Percentiles rank a stretch among this genome's conserved stretches.
Evolutionary conservation across 2,329 filamentous ascomycete species (phyloP).

Genomic region (Colletotrichum costaricense): DNA sequence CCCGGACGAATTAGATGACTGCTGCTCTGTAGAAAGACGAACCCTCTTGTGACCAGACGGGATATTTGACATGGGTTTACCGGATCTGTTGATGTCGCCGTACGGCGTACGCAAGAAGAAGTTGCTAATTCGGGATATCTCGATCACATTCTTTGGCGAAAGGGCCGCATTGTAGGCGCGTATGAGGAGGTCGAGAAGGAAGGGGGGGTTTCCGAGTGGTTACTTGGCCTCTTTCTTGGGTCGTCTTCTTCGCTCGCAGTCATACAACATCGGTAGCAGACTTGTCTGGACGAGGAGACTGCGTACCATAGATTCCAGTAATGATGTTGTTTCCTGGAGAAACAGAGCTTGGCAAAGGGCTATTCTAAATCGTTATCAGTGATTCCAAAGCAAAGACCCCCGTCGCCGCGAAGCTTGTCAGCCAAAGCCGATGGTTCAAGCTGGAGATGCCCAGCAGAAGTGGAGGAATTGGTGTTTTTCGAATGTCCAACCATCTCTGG

Average conservation of each 20-base stretch:
- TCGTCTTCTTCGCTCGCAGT: neutral
- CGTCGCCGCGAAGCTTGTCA: conserved; percentile 18
- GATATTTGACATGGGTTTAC: neutral
- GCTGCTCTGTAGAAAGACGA: neutral
- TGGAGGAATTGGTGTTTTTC: conserved; percentile 15
- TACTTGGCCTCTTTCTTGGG: neutral
- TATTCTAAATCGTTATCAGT: neutral
- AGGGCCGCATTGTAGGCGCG: neutral
- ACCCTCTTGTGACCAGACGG: neutral
- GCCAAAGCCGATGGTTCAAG: neutral
- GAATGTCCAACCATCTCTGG: neutral
- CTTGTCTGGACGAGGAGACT: conserved; percentile 20
- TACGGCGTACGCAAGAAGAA: neutral
- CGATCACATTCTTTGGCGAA: neutral
- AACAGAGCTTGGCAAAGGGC: neutral
- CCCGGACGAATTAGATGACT: neutral
- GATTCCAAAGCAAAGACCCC: neutral
- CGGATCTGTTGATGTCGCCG: neutral
- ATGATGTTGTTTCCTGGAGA: neutral
- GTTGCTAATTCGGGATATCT: neutral
- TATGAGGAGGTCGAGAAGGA: neutral
- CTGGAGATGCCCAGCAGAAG: conserved; percentile 7
- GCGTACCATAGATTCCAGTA: neutral
- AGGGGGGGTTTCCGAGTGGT: neutral
- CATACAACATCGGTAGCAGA: conserved; percentile 20